Base-by-base conservation (phyloP, 106 monocot species). In the Dendrobium officinale region DNA sequence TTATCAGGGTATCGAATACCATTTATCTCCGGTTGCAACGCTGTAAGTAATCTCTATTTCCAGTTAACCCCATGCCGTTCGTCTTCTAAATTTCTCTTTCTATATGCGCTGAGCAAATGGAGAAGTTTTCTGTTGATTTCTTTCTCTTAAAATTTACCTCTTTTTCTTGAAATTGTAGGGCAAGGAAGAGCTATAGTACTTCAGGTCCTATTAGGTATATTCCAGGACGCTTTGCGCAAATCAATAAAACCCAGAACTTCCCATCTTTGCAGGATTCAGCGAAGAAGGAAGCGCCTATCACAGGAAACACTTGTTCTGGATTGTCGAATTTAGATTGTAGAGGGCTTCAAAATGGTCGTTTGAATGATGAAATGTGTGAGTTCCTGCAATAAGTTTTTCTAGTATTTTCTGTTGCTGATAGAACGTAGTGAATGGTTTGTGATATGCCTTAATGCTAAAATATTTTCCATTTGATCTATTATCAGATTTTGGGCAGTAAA, bases 191-290 rank as follows among this genome's bases (percentile, higher is more conserved):
- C 11, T 75, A 42, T 58, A 24, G n/a, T 6, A 59, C 81, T 19
- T 81, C 75, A 5, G 81, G 42, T 6, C 81, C 81, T 41, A 75
- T 81, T 24, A 74, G 75, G 40, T 81, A 75, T 75, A 73, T 81
- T 42, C 81, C 81, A 19, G 81, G 74, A 56, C 19, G n/a, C 55
- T 56, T 75, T 42, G 40, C 51, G 27, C 75, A 42, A 75, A 58
- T 5, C 27, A 42, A 59, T 11, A 59, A 81, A 42, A 42, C 37
- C 18, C 26, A 49, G 70, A 37, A 55, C 10, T 22, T 18, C 24
- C 1, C 51, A 58, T 27, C 55, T 75, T 56, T 61, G 75, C 51
- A 81, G 51, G 41, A 4, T 81, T 81, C 75, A 20, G 13, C 5
- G 37, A 81, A 42, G 56, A 81, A 75, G 37, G 58, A 22, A 55